phyloP scores from a whole-genome alignment of 2,329 filamentous ascomycete species.

The Zasmidium citrigriseum region DNA sequence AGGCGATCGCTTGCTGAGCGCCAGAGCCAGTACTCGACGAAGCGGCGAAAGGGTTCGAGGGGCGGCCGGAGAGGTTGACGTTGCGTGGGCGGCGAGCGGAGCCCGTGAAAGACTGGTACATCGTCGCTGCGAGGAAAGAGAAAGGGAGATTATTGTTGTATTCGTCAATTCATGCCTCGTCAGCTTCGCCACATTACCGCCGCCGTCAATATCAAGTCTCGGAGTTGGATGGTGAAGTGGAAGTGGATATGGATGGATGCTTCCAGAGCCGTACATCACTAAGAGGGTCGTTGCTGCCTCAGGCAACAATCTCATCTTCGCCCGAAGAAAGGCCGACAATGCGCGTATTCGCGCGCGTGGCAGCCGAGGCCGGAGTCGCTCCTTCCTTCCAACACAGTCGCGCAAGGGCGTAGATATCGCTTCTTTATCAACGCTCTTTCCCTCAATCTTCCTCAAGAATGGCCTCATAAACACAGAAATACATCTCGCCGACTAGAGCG shows the following conservation, averaged over 20 bases:
- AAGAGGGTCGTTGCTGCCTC: not conserved
- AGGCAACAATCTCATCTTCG: not conserved
- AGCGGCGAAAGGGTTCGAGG: slow-evolving; percentile 70
- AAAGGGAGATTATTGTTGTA: not conserved
- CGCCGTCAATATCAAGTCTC: not conserved
- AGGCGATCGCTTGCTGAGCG: slow-evolving; percentile 74
- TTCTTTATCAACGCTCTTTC: no score
- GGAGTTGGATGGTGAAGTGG: not conserved
- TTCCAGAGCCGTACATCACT: slow-evolving; percentile 1
- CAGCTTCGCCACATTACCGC: not conserved
- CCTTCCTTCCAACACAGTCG: not conserved
- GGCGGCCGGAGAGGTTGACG: slow-evolving; percentile 87
- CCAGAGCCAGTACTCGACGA: slow-evolving; percentile 49
- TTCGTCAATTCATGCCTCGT: not conserved
- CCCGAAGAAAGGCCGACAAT: not conserved
- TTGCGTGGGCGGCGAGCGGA: slow-evolving; percentile 82
- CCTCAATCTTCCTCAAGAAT: not conserved
- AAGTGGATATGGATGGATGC: not conserved
- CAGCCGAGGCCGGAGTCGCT: not conserved
- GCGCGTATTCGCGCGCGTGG: no score
- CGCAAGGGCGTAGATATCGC: no score
- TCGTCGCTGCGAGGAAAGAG: slow-evolving; percentile 41
- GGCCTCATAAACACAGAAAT: not conserved
- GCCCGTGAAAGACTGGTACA: slow-evolving; percentile 93
- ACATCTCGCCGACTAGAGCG: not conserved